phyloP scores from a whole-genome alignment of 1,284 basidiomycete genomes.

The Mycosarcoma maydis region DNA sequence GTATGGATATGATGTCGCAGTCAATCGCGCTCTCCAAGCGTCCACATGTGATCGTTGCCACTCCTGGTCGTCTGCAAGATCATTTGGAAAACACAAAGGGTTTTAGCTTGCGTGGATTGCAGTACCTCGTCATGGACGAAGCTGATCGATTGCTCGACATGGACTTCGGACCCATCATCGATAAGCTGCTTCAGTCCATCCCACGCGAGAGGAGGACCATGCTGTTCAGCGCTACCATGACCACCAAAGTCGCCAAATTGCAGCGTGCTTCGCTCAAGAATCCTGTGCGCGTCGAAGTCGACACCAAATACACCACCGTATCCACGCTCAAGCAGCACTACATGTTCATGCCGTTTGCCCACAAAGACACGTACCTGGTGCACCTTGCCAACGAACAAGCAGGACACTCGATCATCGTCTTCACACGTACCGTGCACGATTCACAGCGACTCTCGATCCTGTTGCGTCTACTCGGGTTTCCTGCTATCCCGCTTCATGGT shows the following conservation, averaged over 20 bases:
- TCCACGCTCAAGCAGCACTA: conserved; percentile 95
- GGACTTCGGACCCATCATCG: conserved; percentile 96
- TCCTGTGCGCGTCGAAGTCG: conserved; percentile 92
- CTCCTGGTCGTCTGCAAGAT: conserved; percentile 92
- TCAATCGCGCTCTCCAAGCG: conserved; percentile 89
- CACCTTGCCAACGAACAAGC: conserved; percentile 88
- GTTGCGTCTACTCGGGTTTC: conserved; percentile 88
- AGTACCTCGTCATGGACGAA: conserved; percentile 96
- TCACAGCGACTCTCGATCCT: conserved; percentile 89
- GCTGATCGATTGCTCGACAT: conserved; percentile 95
- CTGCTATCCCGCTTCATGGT: conserved; percentile 94
- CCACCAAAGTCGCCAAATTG: conserved; percentile 96
- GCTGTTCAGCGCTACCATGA: conserved; percentile 99
- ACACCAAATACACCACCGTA: conserved; percentile 95
- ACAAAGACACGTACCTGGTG: conserved; percentile 92
- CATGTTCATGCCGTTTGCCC: conserved; percentile 88
- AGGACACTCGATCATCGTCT: conserved; percentile 93
- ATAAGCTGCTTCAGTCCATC: conserved; percentile 94
- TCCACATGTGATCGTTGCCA: conserved; percentile 88
- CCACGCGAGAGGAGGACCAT: conserved; percentile 95
- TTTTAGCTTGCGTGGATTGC: conserved; percentile 85
- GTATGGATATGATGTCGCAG: conserved; percentile 93
- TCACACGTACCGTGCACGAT: conserved; percentile 94
- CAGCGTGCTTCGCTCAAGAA: conserved; percentile 94
- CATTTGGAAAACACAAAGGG: conserved; percentile 99